Evolutionary conservation across 257 asterid species (phyloP).

Genomic region (Gardenia jasminoides): DNA sequence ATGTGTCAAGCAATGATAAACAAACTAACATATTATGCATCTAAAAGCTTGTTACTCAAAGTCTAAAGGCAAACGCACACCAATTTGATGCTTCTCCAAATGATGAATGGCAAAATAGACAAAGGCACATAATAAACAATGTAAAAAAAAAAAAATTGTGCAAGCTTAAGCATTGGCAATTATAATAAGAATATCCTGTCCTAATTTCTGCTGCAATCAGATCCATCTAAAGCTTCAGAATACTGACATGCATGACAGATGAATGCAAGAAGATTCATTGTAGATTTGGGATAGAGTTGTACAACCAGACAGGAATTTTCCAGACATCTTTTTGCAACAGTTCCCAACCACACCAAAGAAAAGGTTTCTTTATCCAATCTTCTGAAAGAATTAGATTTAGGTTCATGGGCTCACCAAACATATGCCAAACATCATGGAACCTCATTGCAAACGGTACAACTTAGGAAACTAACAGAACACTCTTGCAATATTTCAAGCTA

Average conservation of each 20-base stretch:
- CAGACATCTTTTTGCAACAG: not conserved
- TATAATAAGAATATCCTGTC: not conserved
- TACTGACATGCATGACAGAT: not conserved
- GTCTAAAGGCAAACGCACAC: no score
- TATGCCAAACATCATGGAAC: no score
- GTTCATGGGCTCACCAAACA: no score
- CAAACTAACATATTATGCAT: no score
- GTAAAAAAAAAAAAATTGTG: not conserved
- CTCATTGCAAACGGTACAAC: not conserved
- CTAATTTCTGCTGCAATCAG: not conserved
- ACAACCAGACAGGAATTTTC: not conserved
- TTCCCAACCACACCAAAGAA: not conserved
- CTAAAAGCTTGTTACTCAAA: no score
- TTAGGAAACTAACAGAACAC: not conserved
- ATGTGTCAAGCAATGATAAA: no score
- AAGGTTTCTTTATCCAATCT: not conserved
- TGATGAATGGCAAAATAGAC: not conserved
- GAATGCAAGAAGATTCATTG: not conserved
- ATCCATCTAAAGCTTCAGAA: not conserved
- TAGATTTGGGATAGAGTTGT: not conserved
- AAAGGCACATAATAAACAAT: not conserved
- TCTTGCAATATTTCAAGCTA: not conserved
- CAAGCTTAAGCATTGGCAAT: not conserved
- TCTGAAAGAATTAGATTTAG: no score
- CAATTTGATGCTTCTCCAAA: not conserved